Percentiles rank a stretch among this genome's conserved stretches.
Conservation (phyloP, 805 yeast genomes). For the Ogataea angusta region DNA sequence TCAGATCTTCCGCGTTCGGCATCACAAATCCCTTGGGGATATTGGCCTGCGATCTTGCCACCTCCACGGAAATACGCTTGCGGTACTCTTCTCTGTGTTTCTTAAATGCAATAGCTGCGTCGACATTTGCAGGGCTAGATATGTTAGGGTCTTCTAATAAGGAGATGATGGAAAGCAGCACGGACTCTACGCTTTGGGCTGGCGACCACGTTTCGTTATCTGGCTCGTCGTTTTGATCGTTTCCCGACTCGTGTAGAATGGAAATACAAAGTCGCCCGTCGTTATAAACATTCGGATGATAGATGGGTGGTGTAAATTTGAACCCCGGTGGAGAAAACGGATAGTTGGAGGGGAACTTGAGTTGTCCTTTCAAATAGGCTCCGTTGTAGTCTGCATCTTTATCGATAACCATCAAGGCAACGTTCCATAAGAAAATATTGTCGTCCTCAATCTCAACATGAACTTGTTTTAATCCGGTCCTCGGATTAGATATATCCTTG, state of each 20-base stretch:
- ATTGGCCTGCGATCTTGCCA: slow-evolving; percentile 74
- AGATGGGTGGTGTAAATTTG: slow-evolving; percentile 90
- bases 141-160: slow-evolving; percentile 92
- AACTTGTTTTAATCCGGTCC: slow-evolving; percentile 49
- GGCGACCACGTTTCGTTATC: slow-evolving; percentile 95
- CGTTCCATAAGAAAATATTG: slow-evolving; percentile 67
- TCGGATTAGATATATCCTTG: slow-evolving; percentile 90
- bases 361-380: slow-evolving; percentile 89
- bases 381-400: slow-evolving; percentile 91
- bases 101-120: slow-evolving; percentile 92
- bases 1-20: slow-evolving; percentile 66
- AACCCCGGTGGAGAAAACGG: slow-evolving; percentile 93
- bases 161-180: slow-evolving; percentile 87
- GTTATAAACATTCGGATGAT: slow-evolving; percentile 93
- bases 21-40: slow-evolving; percentile 82
- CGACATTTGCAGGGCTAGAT: slow-evolving; percentile 93
- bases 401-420: slow-evolving; percentile 89
- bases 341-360: slow-evolving; percentile 87
- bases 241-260: slow-evolving; percentile 83
- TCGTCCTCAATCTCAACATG: slow-evolving; percentile 49
- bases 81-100: slow-evolving; percentile 78
- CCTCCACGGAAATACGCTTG: slow-evolving; percentile 75
- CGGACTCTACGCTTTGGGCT: slow-evolving; percentile 89
- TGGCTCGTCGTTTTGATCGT: slow-evolving; percentile 86
- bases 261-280: slow-evolving; percentile 95